These are phyloP conservation scores for Pythium monospermum DNA, from an alignment of 352 stramenopile genomes.

Conservation along the genomic window DNA sequence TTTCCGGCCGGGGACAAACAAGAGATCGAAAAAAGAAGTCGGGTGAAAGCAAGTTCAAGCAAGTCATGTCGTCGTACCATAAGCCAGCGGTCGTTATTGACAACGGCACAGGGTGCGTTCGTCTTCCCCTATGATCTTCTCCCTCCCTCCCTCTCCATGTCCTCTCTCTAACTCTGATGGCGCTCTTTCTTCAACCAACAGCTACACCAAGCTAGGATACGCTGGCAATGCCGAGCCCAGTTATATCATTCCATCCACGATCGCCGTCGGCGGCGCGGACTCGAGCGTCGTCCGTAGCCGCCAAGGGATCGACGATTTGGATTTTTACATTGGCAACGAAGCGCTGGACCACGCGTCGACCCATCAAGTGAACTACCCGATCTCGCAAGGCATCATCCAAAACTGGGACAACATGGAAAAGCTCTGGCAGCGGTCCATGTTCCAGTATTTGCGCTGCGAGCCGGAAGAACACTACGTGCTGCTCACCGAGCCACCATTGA, in stretches of 20 bases:
- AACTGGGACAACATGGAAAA: slow-evolving; percentile 97
- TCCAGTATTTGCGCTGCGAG: slow-evolving; percentile 92
- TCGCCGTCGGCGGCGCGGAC: slow-evolving; percentile 70
- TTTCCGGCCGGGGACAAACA: no score
- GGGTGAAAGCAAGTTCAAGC: no score
- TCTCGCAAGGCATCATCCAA: slow-evolving; percentile 87
- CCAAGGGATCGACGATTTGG: slow-evolving; percentile 91
- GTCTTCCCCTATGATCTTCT: neutral
- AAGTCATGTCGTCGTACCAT: slow-evolving; percentile 50
- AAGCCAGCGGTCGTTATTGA: slow-evolving; percentile 96
- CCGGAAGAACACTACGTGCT: slow-evolving; percentile 92
- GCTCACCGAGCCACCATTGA: slow-evolving; percentile 90
- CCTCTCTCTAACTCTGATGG: neutral
- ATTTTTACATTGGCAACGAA: slow-evolving; percentile 95
- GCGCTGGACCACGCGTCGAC: slow-evolving; percentile 86
- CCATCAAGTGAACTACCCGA: slow-evolving; percentile 91
- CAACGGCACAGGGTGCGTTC: slow-evolving; percentile 91
- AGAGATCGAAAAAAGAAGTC: no score
- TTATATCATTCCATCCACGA: slow-evolving; percentile 95
- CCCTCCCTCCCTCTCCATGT: slow-evolving; percentile 5
- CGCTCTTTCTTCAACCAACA: no score
- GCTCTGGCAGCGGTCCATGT: slow-evolving; percentile 91
- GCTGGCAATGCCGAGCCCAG: slow-evolving; percentile 91
- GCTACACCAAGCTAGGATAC: slow-evolving; percentile 97
- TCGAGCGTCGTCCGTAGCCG: slow-evolving; percentile 73